Evolutionary conservation across 2,329 filamentous ascomycete species (phyloP).

Genomic region (Fusarium sp.): DNA sequence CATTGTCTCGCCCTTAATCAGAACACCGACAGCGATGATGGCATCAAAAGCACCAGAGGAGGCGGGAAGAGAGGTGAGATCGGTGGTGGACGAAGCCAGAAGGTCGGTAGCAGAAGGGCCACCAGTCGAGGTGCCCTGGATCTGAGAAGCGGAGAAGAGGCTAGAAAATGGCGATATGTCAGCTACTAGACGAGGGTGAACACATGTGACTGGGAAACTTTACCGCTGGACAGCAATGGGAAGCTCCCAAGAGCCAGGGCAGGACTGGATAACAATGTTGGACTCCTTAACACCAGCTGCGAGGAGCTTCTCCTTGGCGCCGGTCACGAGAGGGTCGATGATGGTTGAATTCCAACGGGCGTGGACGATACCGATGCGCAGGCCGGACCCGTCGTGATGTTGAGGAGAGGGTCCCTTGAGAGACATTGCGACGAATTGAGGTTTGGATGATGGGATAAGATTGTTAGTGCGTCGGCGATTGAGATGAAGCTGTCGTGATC

Average conservation of each 20-base stretch:
- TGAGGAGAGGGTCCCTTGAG: constrained; percentile 70
- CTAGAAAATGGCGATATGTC: constrained; percentile 58
- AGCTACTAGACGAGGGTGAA: constrained; percentile 20
- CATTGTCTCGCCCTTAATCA: constrained; percentile 99
- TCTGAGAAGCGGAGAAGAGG: constrained; percentile 86
- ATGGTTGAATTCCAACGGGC: constrained; percentile 94
- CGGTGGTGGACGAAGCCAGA: constrained; percentile 75
- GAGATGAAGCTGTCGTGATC: constrained; percentile 19
- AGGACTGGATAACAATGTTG: constrained; percentile 90
- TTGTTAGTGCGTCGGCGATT: constrained; percentile 24
- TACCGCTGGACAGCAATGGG: constrained; percentile 90
- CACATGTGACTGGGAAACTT: constrained; percentile 41
- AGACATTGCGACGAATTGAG: constrained; percentile 44
- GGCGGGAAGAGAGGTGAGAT: constrained; percentile 68
- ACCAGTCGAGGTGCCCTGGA: constrained; percentile 77
- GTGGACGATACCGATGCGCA: constrained; percentile 95
- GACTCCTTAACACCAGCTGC: constrained; percentile 85
- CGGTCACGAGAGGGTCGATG: constrained; percentile 86
- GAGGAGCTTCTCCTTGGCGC: constrained; percentile 82
- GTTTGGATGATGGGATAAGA: background rate
- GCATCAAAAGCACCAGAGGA: constrained; percentile 84
- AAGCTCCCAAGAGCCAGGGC: constrained; percentile 95
- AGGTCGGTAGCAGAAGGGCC: constrained; percentile 80
- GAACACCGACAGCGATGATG: constrained; percentile 92
- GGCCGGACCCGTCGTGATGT: constrained; percentile 74